phyloP scores from a whole-genome alignment of 2,329 filamentous ascomycete species.

The Aureobasidium musti region DNA sequence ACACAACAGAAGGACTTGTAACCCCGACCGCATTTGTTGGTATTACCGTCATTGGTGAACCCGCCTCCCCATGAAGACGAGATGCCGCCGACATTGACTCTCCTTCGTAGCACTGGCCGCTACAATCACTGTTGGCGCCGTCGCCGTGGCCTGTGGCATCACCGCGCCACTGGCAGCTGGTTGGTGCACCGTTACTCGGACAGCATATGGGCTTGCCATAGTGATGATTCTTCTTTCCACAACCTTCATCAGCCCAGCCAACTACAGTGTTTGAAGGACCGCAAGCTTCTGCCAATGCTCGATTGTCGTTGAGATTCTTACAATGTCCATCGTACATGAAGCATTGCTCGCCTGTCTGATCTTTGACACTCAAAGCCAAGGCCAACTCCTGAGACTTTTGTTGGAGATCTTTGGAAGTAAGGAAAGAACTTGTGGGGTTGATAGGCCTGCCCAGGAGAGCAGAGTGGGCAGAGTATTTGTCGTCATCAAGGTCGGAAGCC shows the following conservation, averaged over 20 bases:
- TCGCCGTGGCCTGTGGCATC: background rate
- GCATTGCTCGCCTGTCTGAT: background rate
- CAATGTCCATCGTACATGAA: too few relatives aligned
- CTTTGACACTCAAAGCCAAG: background rate
- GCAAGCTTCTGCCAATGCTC: background rate
- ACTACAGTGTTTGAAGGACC: background rate
- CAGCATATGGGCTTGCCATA: background rate
- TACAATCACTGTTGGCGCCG: background rate
- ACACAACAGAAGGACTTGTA: too few relatives aligned
- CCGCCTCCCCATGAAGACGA: background rate
- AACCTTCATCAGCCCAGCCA: background rate
- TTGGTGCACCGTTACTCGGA: background rate
- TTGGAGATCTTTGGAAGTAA: too few relatives aligned
- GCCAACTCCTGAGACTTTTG: background rate
- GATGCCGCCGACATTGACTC: background rate
- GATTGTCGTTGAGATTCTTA: background rate
- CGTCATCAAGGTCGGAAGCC: constrained; percentile 26
- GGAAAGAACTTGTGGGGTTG: too few relatives aligned
- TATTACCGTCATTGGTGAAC: background rate
- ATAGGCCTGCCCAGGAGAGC: background rate
- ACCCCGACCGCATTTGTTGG: background rate
- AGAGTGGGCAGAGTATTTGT: background rate
- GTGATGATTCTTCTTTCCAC: background rate
- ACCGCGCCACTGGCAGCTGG: background rate
- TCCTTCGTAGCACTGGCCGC: background rate